Evolutionary conservation across 768 basidiomycete species (phyloP).

Genomic region (Russula foetens): DNA sequence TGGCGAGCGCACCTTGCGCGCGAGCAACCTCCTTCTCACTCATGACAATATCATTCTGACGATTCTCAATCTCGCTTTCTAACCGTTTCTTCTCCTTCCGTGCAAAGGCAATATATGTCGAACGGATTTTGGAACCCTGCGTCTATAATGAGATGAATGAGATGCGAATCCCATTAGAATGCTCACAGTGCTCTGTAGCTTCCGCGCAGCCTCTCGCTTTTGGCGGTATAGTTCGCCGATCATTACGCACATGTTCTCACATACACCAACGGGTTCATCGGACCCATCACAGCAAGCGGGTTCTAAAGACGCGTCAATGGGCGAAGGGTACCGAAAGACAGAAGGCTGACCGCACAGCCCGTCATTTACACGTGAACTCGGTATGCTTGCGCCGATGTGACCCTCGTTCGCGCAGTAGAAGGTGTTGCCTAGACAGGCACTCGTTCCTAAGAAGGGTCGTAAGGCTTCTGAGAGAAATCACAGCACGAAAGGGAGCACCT

Average conservation of each 20-base stretch:
- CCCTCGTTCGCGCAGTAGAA: conserved; percentile 89
- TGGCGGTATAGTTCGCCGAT: conserved; percentile 64
- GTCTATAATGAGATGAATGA: not conserved
- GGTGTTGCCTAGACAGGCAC: conserved; percentile 64
- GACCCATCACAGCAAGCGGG: conserved; percentile 93
- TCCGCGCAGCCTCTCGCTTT: conserved; percentile 63
- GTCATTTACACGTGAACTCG: conserved; percentile 80
- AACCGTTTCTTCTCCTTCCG: conserved; percentile 84
- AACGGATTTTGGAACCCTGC: conserved; percentile 87
- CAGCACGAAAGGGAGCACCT: conserved; percentile 37
- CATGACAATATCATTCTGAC: conserved; percentile 49
- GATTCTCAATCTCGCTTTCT: conserved; percentile 49
- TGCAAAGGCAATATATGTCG: conserved; percentile 80
- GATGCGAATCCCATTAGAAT: not conserved
- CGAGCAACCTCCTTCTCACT: conserved; percentile 67
- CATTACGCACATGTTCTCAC: conserved; percentile 68
- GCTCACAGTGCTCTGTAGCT: conserved; percentile 72
- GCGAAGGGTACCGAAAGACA: not conserved
- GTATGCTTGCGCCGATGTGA: conserved; percentile 74
- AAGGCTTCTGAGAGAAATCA: not conserved
- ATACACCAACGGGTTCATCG: conserved; percentile 79
- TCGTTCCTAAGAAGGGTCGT: conserved; percentile 49
- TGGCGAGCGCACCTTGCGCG: conserved; percentile 46
- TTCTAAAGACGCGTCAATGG: conserved; percentile 41
- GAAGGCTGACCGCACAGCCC: conserved; percentile 77